Conservation (phyloP, 2,329 filamentous ascomycete genomes). For the Coleophoma cylindrospora region DNA sequence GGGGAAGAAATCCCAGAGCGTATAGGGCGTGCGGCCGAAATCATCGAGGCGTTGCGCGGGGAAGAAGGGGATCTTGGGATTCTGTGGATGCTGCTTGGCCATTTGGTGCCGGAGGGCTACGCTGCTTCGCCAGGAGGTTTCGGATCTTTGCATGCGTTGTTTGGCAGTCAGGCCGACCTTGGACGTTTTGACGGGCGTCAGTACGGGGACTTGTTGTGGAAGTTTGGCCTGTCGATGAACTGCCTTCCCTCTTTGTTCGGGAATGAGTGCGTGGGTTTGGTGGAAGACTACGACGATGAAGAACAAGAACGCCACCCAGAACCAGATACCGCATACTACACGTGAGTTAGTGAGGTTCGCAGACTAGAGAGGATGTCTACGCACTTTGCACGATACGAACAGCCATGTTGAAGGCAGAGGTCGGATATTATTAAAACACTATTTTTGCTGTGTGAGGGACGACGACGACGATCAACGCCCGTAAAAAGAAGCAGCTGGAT, state of each 20-base stretch:
- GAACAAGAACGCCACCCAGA: slow-evolving; percentile 20
- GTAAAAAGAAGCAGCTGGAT: not conserved
- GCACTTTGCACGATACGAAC: slow-evolving; percentile 17
- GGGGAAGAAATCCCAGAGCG: slow-evolving; percentile 35
- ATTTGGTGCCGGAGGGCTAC: slow-evolving; percentile 19
- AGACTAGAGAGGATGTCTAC: not conserved
- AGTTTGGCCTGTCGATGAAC: too few relatives aligned
- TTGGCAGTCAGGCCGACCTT: slow-evolving; percentile 8
- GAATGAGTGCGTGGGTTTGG: slow-evolving; percentile 9
- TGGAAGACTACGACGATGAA: slow-evolving; percentile 17
- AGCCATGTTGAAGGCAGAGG: slow-evolving; percentile 14
- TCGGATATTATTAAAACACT: too few relatives aligned
- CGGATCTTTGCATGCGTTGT: slow-evolving; percentile 19
- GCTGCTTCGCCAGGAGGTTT: slow-evolving; percentile 15
- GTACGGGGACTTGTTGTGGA: not conserved
- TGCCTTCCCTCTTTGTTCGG: not conserved
- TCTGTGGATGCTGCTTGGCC: slow-evolving; percentile 11
- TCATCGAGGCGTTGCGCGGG: slow-evolving; percentile 14
- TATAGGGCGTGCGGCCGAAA: slow-evolving; percentile 24
- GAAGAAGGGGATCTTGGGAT: slow-evolving; percentile 19
- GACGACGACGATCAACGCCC: not conserved
- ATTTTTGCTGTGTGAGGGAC: too few relatives aligned
- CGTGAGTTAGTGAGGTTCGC: not conserved
- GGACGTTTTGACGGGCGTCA: not conserved
- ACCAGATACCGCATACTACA: slow-evolving; percentile 20